phyloP scores from a whole-genome alignment of 352 stramenopile species.

The Blastocystis sp. region DNA sequence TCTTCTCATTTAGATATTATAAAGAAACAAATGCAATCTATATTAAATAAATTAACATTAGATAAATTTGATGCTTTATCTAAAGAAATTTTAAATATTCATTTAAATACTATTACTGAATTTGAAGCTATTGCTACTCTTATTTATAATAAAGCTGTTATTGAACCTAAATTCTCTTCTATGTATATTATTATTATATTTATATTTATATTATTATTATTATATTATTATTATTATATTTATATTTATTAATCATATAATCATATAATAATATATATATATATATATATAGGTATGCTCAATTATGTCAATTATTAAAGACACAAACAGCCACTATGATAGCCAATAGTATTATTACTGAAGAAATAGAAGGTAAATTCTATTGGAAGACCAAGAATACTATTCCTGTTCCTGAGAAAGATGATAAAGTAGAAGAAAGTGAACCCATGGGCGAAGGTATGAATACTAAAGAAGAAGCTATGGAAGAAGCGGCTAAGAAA shows the following conservation, averaged over 20 bases:
- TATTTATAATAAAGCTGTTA: conserved; percentile 67
- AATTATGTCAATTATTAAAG: conserved; percentile 16
- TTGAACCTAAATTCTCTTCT: conserved; percentile 65
- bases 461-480: conserved; percentile 14
- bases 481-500: conserved; percentile 45
- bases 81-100: conserved; percentile 55
- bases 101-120: conserved; percentile 68
- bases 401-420: not conserved
- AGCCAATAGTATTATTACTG: not conserved
- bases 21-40: conserved; percentile 63
- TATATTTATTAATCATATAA: conserved; percentile 55
- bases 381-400: not conserved
- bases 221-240: conserved; percentile 65
- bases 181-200: conserved; percentile 64
- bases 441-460: not conserved
- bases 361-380: not conserved
- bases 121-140: conserved; percentile 63
- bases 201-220: conserved; percentile 55
- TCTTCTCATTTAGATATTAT: conserved; percentile 54
- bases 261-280: conserved; percentile 7
- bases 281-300: conserved; percentile 6
- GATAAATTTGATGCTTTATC: conserved; percentile 68
- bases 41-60: conserved; percentile 77
- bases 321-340: conserved; percentile 2
- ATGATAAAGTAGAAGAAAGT: not conserved